Evolutionary conservation across 2,329 filamentous ascomycete species (phyloP).

Genomic region (Fusarium staphyleae): DNA sequence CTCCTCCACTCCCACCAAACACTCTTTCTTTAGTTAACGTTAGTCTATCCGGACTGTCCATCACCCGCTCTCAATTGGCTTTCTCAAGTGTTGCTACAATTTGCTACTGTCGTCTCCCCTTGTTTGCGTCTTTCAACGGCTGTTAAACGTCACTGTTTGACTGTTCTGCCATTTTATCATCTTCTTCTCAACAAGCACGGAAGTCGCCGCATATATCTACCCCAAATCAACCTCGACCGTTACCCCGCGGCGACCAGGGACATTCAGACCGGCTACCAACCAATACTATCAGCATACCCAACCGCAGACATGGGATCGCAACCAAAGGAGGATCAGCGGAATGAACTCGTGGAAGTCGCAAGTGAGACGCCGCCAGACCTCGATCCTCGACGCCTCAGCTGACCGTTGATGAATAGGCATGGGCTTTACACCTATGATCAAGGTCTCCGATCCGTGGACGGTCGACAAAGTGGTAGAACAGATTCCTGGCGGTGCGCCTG

Average conservation of each 20-base stretch:
- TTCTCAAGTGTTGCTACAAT: not conserved
- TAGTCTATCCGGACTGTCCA: conserved; percentile 2
- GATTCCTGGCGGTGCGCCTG: conserved; percentile 62
- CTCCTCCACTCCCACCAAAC: conserved; percentile 1
- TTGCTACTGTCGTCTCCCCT: conserved; percentile 13
- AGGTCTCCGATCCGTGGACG: conserved; percentile 59
- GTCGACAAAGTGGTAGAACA: conserved; percentile 70
- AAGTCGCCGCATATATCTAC: not conserved
- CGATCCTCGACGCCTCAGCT: not conserved
- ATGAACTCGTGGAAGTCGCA: conserved; percentile 31
- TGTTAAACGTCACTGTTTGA: not conserved
- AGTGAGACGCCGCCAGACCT: conserved; percentile 28
- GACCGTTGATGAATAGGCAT: conserved; percentile 36
- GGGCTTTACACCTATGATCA: conserved; percentile 47
- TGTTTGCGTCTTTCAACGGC: conserved; percentile 1
- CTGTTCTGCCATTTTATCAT: not conserved
- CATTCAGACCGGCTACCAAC: conserved; percentile 1
- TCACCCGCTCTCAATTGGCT: not conserved
- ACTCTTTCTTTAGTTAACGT: no score
- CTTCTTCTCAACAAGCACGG: not conserved
- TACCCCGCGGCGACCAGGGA: conserved; percentile 21
- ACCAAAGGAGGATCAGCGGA: conserved; percentile 29
- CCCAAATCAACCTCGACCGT: not conserved
- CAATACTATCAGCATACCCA: conserved; percentile 2
- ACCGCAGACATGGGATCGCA: conserved; percentile 43